Percentiles rank a stretch among this genome's conserved stretches.
phyloP scores from a whole-genome alignment of 768 basidiomycete species.

The Termitomyces sp. region DNA sequence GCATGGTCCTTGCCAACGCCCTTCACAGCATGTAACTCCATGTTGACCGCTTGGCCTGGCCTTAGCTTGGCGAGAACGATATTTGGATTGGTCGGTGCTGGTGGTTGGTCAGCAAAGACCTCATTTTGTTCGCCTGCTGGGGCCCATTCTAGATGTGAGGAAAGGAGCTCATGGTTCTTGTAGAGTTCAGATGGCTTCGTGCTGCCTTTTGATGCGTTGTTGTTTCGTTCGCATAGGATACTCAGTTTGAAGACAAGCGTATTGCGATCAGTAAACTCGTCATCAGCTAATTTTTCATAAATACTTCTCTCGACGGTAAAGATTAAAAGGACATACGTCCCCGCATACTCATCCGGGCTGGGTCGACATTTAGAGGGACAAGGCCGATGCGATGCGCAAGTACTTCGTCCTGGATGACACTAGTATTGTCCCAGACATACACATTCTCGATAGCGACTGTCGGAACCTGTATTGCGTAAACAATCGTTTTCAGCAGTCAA shows the following conservation, averaged over 20 bases:
- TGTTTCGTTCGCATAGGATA: slow-evolving; percentile 57
- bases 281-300: slow-evolving; percentile 36
- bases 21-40: slow-evolving; percentile 89
- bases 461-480: slow-evolving; percentile 57
- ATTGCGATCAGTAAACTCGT: slow-evolving; percentile 74
- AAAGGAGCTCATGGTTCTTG: slow-evolving; percentile 61
- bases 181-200: slow-evolving; percentile 62
- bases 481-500: not conserved
- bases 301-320: not conserved
- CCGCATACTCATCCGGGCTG: slow-evolving; percentile 59
- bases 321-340: slow-evolving; percentile 18
- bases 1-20: slow-evolving; percentile 93
- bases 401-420: slow-evolving; percentile 91
- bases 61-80: slow-evolving; percentile 89
- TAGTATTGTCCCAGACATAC: slow-evolving; percentile 93
- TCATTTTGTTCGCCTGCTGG: slow-evolving; percentile 77
- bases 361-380: slow-evolving; percentile 85
- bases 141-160: slow-evolving; percentile 66
- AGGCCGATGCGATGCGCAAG: slow-evolving; percentile 90
- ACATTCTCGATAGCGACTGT: slow-evolving; percentile 87
- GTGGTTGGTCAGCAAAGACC: slow-evolving; percentile 47
- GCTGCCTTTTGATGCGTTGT: slow-evolving; percentile 44
- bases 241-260: slow-evolving; percentile 84
- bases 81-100: slow-evolving; percentile 67
- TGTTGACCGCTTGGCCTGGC: slow-evolving; percentile 82